Percentiles rank a stretch among this genome's conserved stretches.
Evolutionary conservation across 2,329 filamentous ascomycete species (phyloP).

Genomic region (Zarea fungicola): DNA sequence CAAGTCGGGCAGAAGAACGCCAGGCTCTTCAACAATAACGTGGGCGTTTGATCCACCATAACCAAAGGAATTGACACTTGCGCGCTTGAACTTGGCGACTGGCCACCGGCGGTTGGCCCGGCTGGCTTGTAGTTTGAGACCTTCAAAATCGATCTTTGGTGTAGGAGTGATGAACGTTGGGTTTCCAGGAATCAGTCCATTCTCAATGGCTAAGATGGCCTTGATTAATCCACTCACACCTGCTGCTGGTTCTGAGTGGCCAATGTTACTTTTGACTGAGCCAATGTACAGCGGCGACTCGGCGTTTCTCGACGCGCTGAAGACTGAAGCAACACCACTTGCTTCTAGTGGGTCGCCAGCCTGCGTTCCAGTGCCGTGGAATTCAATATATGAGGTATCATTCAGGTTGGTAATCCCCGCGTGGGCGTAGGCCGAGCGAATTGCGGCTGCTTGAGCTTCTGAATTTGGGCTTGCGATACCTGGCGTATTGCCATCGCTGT

Average conservation of each 20-base stretch:
- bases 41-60: constrained; percentile 41
- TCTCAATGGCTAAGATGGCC: constrained; percentile 23
- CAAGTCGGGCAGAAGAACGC: not conserved
- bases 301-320: constrained; percentile 13
- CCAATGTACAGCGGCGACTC: constrained; percentile 23
- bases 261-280: constrained; percentile 29
- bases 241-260: constrained; percentile 26
- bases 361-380: constrained; percentile 3
- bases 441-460: constrained; percentile 8
- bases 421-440: constrained; percentile 2
- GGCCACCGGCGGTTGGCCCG: constrained; percentile 30
- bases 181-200: constrained; percentile 22
- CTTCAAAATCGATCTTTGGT: constrained; percentile 32
- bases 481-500: constrained; percentile 2
- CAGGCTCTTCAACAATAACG: constrained; percentile 26
- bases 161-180: constrained; percentile 34
- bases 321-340: constrained; percentile 21
- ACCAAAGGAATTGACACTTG: constrained; percentile 37
- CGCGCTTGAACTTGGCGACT: constrained; percentile 11
- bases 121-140: constrained; percentile 22
- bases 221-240: constrained; percentile 27
- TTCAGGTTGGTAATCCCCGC: constrained; percentile 7
- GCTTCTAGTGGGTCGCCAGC: constrained; percentile 12
- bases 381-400: constrained; percentile 1
- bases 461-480: constrained; percentile 7